phyloP scores from a whole-genome alignment of 257 asterid genomes.

The Euphrasia confusa region DNA sequence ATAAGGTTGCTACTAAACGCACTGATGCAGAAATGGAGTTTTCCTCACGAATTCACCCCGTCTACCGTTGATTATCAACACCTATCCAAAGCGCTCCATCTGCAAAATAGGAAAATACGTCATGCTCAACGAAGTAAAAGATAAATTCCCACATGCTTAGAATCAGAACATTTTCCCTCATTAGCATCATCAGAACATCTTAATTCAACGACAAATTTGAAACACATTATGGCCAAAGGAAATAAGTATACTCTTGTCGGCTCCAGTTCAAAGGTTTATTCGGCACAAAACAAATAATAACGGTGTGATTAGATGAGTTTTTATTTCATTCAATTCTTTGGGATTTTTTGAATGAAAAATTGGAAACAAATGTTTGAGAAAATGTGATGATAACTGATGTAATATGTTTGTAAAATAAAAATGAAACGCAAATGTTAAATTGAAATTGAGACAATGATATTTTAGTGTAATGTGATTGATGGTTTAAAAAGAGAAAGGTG shows the following conservation, averaged over 20 bases:
- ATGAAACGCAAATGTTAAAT: too few relatives aligned
- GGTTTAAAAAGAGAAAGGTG: too few relatives aligned
- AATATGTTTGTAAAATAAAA: too few relatives aligned
- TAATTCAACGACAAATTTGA: background rate
- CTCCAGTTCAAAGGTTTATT: background rate
- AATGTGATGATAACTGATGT: too few relatives aligned
- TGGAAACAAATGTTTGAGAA: too few relatives aligned
- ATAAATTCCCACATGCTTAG: background rate
- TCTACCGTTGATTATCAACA: constrained; percentile 15
- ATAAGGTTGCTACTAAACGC: background rate
- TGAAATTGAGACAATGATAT: too few relatives aligned
- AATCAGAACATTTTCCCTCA: background rate
- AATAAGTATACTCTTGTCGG: background rate
- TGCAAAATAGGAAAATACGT: constrained; percentile 26
- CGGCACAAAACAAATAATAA: background rate
- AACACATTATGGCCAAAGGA: background rate
- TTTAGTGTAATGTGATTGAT: too few relatives aligned
- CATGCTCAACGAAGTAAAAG: too few relatives aligned
- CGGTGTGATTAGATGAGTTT: too few relatives aligned
- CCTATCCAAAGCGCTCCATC: constrained; percentile 70
- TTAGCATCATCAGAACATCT: background rate
- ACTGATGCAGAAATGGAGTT: background rate
- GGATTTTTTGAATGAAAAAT: too few relatives aligned
- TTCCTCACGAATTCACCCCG: background rate
- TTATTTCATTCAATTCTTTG: too few relatives aligned